Conservation (phyloP, 2,329 filamentous ascomycete genomes). For the Davidsoniella virescens region DNA sequence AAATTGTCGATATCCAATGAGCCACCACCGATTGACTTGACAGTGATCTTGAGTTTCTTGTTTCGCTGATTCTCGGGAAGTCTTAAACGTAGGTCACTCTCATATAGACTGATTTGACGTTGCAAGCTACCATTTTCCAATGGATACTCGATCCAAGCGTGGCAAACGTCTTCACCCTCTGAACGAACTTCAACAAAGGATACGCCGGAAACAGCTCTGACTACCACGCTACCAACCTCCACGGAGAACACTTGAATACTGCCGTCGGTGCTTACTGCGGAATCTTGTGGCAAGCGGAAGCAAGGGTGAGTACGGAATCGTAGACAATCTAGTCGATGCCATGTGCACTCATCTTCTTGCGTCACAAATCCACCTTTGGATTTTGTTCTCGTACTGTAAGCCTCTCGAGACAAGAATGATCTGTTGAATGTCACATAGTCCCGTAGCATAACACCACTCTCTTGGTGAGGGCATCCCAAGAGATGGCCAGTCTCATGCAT, state of each 20-base stretch:
- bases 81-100: slow-evolving; percentile 54
- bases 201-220: slow-evolving; percentile 67
- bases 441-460: slow-evolving; percentile 78
- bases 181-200: slow-evolving; percentile 70
- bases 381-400: slow-evolving; percentile 75
- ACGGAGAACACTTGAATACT: slow-evolving; percentile 78
- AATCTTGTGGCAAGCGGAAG: slow-evolving; percentile 70
- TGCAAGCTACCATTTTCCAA: slow-evolving; percentile 46
- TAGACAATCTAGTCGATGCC: slow-evolving; percentile 79
- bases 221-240: slow-evolving; percentile 57
- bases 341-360: slow-evolving; percentile 68
- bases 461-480: slow-evolving; percentile 79
- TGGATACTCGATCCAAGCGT: slow-evolving; percentile 65
- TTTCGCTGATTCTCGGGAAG: slow-evolving; percentile 60
- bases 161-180: slow-evolving; percentile 68
- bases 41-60: slow-evolving; percentile 49
- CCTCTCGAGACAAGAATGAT: slow-evolving; percentile 64
- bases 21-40: slow-evolving; percentile 63
- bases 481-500: slow-evolving; percentile 81
- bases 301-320: slow-evolving; percentile 83
- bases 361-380: slow-evolving; percentile 62
- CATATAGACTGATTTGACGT: slow-evolving; percentile 57
- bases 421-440: slow-evolving; percentile 78
- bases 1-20: slow-evolving; percentile 66
- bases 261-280: slow-evolving; percentile 44